phyloP scores from a whole-genome alignment of 805 yeast species.

The Blastobotrys mokoenaii region DNA sequence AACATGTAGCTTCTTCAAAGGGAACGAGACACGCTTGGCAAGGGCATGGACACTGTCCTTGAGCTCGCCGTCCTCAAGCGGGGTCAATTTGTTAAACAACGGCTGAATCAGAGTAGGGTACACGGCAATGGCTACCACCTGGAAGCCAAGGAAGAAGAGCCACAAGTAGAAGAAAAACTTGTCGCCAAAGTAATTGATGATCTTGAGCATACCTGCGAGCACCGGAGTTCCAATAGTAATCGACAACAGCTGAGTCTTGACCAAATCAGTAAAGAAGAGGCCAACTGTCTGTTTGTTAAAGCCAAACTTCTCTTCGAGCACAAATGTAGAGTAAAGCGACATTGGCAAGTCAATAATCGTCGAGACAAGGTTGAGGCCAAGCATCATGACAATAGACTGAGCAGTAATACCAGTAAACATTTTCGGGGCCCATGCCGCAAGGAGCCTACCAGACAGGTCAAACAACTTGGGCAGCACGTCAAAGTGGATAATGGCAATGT shows the following conservation, averaged over 20 bases:
- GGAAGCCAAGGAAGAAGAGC: constrained; percentile 60
- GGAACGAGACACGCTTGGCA: constrained; percentile 72
- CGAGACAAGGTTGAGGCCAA: constrained; percentile 41
- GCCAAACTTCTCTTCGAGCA: constrained; percentile 86
- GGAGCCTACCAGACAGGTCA: constrained; percentile 37
- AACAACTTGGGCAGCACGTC: constrained; percentile 62
- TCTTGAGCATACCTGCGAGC: constrained; percentile 66
- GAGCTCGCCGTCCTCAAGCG: constrained; percentile 84
- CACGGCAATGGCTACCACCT: constrained; percentile 64
- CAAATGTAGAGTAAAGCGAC: constrained; percentile 70
- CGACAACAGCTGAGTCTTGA: constrained; percentile 52
- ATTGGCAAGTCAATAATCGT: constrained; percentile 57
- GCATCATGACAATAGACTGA: constrained; percentile 61
- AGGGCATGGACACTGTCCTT: constrained; percentile 71
- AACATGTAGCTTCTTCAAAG: constrained; percentile 75
- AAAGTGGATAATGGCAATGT: constrained; percentile 46
- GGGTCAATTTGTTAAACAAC: constrained; percentile 81
- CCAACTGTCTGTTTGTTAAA: constrained; percentile 76
- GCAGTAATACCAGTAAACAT: constrained; percentile 46
- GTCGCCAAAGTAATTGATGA: constrained; percentile 72
- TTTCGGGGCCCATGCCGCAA: constrained; percentile 27
- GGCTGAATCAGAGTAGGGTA: constrained; percentile 87
- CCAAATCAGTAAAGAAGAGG: constrained; percentile 64
- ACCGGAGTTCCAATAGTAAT: constrained; percentile 63
- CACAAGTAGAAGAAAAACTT: constrained; percentile 75